Evolutionary conservation across 2,329 filamentous ascomycete genomes (phyloP).

Genomic region (Lecanicillium sp.): DNA sequence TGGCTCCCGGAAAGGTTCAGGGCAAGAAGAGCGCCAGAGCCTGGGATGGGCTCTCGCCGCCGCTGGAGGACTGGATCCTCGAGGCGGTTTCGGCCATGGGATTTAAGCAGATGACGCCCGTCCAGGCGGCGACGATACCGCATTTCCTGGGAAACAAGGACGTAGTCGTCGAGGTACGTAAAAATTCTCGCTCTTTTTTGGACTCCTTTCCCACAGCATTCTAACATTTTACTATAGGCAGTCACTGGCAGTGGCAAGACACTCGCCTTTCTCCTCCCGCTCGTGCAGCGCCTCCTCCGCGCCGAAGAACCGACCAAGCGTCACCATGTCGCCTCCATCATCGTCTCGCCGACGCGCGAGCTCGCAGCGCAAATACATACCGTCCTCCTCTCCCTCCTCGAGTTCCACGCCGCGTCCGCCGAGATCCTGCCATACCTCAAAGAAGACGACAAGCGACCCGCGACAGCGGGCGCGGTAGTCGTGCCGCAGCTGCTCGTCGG

Average conservation of each 20-base stretch:
- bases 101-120: conserved; percentile 81
- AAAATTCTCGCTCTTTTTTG: background rate
- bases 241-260: conserved; percentile 92
- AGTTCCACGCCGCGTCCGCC: conserved; percentile 76
- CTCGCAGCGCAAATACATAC: conserved; percentile 84
- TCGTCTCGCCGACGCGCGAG: conserved; percentile 87
- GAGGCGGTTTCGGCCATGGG: conserved; percentile 80
- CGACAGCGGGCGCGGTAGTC: conserved; percentile 43
- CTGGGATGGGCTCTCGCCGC: conserved; percentile 31
- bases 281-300: conserved; percentile 74
- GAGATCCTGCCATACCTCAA: conserved; percentile 49
- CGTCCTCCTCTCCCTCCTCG: conserved; percentile 68
- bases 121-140: conserved; percentile 87
- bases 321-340: conserved; percentile 82
- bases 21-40: conserved; percentile 41
- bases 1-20: conserved; percentile 24
- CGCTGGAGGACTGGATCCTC: conserved; percentile 62
- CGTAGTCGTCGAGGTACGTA: conserved; percentile 70
- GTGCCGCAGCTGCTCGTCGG: conserved; percentile 85
- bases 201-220: background rate
- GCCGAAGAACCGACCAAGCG: conserved; percentile 77
- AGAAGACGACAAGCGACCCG: conserved; percentile 47
- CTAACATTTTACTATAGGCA: conserved; percentile 39
- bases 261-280: conserved; percentile 73
- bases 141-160: conserved; percentile 87